Base-by-base conservation (phyloP, 2,329 filamentous ascomycete species). In the Trichoderma hamatum region DNA sequence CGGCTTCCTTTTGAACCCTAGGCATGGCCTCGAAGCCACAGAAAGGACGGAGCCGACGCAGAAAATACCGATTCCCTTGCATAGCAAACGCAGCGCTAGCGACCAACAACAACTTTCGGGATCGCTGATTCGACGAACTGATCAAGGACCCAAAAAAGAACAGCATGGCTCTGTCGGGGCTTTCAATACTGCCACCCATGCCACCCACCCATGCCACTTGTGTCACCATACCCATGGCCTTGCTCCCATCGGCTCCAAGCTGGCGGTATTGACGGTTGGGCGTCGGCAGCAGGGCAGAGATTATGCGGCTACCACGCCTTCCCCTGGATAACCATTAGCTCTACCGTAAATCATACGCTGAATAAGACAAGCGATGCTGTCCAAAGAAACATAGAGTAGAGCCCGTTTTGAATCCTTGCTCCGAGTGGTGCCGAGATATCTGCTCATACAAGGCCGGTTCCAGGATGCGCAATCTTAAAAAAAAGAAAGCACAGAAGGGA, bases 161-260 rank as follows among this genome's bases (percentile, higher is more conserved):
- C 21, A 13, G 26, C 58, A 60, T 46, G 43, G 59, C 28, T 46
- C 3, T 34, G 19, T n/a, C 58, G 28, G 43, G 59, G 14, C 24
- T 51, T 19, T 7, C n/a, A 9, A 43, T 3, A 43, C 6, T 43
- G 19, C 30, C 3, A 21, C n/a, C n/a, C n/a, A n/a, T 1, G 43
- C 21, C n/a, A 51, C 34, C 61, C 51, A n/a, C 30, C 46, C 24
- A 46, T 54, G 26, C 46, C 49, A n/a, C 30, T 30, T 19, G 30
- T 54, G 26, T 30, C 49, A n/a, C 39, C 30, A 61, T 10, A 28
- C 39, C 39, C 36, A 28, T 56, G 30, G 26, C 34, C 56, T 39
- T 59, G 32, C 5, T n/a, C 30, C 28, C 24, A 11, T 67, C 63
- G 63, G 63, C 26, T 51, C 63, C 63, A 67, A 58, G 52, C 63